Conservation (phyloP, 1,284 basidiomycete genomes). For the Pyrrhoderma lamaoense region DNA sequence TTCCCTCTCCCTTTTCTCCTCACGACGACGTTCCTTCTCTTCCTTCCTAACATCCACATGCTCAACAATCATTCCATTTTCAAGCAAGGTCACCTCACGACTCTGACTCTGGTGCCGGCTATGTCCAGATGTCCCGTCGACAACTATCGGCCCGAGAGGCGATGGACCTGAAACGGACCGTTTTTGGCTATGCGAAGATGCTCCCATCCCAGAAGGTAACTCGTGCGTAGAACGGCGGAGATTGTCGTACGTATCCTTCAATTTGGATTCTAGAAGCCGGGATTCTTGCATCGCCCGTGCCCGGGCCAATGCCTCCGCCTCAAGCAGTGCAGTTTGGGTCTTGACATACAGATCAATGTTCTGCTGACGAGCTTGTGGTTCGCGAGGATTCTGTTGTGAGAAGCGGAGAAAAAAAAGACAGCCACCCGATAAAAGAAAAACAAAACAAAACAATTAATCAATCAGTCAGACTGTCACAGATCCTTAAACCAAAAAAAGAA, state of each 20-base stretch:
- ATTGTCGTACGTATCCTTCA: slow-evolving; percentile 72
- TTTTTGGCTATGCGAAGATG: slow-evolving; percentile 42
- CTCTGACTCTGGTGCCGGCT: slow-evolving; percentile 17
- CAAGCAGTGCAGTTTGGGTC: slow-evolving; percentile 59
- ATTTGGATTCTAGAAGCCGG: slow-evolving; percentile 59
- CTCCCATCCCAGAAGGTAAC: slow-evolving; percentile 21
- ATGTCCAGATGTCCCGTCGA: slow-evolving; percentile 7
- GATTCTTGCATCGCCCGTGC: slow-evolving; percentile 72
- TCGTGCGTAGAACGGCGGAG: slow-evolving; percentile 72
- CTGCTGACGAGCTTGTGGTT: slow-evolving; percentile 68
- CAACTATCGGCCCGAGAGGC: slow-evolving; percentile 26
- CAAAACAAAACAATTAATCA: slow-evolving; percentile 3
- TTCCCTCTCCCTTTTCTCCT: slow-evolving; percentile 42
- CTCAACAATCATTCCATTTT: slow-evolving; percentile 83
- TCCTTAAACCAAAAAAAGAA: slow-evolving; percentile 12
- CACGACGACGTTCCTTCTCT: slow-evolving; percentile 60
- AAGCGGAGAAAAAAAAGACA: too few relatives aligned
- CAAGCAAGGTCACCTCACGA: slow-evolving; percentile 70
- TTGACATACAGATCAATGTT: slow-evolving; percentile 66
- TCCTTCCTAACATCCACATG: slow-evolving; percentile 77
- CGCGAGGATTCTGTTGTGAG: slow-evolving; percentile 80
- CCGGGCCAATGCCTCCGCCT: slow-evolving; percentile 69
- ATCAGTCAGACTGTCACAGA: slow-evolving; percentile 1
- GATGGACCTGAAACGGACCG: slow-evolving; percentile 30
- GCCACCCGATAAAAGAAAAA: not conserved